Evolutionary conservation across 768 basidiomycete species (phyloP).

Genomic region (Xanthoconium purpureum): DNA sequence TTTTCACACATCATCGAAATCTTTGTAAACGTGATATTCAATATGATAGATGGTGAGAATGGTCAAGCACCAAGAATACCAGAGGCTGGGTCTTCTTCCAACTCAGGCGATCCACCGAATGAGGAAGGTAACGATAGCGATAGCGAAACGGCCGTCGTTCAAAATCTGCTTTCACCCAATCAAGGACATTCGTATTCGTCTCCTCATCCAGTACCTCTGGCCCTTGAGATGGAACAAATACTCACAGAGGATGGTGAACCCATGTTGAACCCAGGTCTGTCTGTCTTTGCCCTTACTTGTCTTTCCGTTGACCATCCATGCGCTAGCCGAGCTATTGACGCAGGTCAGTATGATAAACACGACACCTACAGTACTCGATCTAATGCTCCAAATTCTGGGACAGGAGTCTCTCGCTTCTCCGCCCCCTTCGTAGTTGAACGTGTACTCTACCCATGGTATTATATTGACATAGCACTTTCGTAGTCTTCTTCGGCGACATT

Average conservation of each 20-base stretch:
- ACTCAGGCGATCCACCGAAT: conserved; percentile 6
- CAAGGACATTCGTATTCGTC: conserved; percentile 28
- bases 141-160: conserved; percentile 15
- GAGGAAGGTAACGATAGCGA: conserved; percentile 9
- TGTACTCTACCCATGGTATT: conserved; percentile 25
- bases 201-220: conserved; percentile 21
- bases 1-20: conserved; percentile 23
- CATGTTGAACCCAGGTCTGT: conserved; percentile 66
- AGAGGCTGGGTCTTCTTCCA: conserved; percentile 8
- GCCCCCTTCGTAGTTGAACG: conserved; percentile 45
- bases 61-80: conserved; percentile 5
- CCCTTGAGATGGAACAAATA: conserved; percentile 51
- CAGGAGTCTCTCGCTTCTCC: conserved; percentile 70
- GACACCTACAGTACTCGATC: conserved; percentile 20
- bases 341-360: conserved; percentile 41
- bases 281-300: not conserved
- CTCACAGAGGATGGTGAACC: conserved; percentile 63
- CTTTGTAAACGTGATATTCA: conserved; percentile 35
- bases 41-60: conserved; percentile 32
- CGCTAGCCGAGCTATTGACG: conserved; percentile 54
- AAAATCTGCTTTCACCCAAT: conserved; percentile 20
- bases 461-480: conserved; percentile 19
- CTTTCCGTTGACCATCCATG: conserved; percentile 2
- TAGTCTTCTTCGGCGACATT: conserved; percentile 13
- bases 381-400: conserved; percentile 25